A percentile compares a stretch with the other conserved stretches of the same genome.
These are phyloP conservation scores for Beta vulgaris DNA, from an alignment of 148 eudicot species.

Conservation along the genomic window DNA sequence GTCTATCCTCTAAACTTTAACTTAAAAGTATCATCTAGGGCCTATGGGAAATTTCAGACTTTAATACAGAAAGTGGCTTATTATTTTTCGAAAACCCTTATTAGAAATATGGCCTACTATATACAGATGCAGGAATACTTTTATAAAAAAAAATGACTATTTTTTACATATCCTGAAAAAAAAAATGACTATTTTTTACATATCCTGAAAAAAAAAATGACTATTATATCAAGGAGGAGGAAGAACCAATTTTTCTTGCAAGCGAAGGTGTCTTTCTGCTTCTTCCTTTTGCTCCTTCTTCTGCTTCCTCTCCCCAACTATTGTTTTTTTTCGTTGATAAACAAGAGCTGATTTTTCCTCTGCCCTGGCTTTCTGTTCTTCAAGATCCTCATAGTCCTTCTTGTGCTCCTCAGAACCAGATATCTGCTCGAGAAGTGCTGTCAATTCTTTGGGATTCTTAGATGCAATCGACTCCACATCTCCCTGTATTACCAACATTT, in stretches of 20 bases:
- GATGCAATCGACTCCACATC: conserved; percentile 98
- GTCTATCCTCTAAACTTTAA: too few relatives aligned
- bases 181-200: neutral
- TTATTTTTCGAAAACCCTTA: neutral
- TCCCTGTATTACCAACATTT: conserved; percentile 45
- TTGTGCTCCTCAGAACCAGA: conserved; percentile 97
- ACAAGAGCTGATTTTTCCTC: conserved; percentile 84
- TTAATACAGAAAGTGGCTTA: neutral
- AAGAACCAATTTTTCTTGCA: conserved; percentile 81
- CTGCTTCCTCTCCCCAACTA: conserved; percentile 82
- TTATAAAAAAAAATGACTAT: too few relatives aligned
- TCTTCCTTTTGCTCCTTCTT: conserved; percentile 98
- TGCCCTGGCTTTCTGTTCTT: conserved; percentile 75
- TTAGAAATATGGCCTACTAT: neutral
- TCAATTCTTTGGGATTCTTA: conserved; percentile 91
- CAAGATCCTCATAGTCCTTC: conserved; percentile 77
- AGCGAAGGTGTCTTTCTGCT: conserved; percentile 88
- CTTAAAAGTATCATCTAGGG: too few relatives aligned
- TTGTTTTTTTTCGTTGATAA: conserved; percentile 81
- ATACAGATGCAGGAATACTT: neutral
- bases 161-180: neutral
- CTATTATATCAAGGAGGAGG: neutral
- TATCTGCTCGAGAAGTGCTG: conserved; percentile 87
- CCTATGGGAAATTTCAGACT: neutral
- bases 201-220: neutral